phyloP scores from a whole-genome alignment of 2,329 filamentous ascomycete genomes.

The Orbilia quercus region DNA sequence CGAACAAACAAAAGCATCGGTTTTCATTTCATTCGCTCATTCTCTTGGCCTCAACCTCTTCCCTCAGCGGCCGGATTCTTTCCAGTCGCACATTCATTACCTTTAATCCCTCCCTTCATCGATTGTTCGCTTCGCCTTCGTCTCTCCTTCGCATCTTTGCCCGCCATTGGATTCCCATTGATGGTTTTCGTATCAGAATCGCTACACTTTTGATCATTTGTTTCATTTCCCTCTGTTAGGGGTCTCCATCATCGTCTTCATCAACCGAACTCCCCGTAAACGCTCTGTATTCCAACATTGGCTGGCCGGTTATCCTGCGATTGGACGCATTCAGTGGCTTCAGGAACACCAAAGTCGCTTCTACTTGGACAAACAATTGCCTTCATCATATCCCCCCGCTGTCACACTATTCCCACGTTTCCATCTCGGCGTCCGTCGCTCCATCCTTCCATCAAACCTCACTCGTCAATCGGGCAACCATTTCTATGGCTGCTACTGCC shows the following conservation, averaged over 20 bases:
- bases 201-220: slow-evolving; percentile 13
- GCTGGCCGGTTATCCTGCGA: slow-evolving; percentile 25
- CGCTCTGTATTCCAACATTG: slow-evolving; percentile 23
- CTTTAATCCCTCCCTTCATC: slow-evolving; percentile 4
- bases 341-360: slow-evolving; percentile 12
- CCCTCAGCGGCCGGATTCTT: slow-evolving; percentile 1
- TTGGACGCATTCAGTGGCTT: slow-evolving; percentile 38
- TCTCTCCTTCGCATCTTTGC: slow-evolving; percentile 11
- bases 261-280: background rate
- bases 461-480: background rate
- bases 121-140: slow-evolving; percentile 2
- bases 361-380: slow-evolving; percentile 16
- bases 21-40: slow-evolving; percentile 17
- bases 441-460: slow-evolving; percentile 3
- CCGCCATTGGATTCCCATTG: background rate
- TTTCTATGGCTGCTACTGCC: slow-evolving; percentile 47
- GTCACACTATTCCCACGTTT: background rate
- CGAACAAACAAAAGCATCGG: slow-evolving; percentile 23
- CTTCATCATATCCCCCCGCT: slow-evolving; percentile 20
- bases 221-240: slow-evolving; percentile 10
- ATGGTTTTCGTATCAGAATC: slow-evolving; percentile 15
- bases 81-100: slow-evolving; percentile 11
- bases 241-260: too few species aligned
- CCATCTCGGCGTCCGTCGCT: slow-evolving; percentile 13
- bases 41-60: slow-evolving; percentile 20